phyloP scores from a whole-genome alignment of 768 basidiomycete genomes.

The Coprinopsis marcescibilis region DNA sequence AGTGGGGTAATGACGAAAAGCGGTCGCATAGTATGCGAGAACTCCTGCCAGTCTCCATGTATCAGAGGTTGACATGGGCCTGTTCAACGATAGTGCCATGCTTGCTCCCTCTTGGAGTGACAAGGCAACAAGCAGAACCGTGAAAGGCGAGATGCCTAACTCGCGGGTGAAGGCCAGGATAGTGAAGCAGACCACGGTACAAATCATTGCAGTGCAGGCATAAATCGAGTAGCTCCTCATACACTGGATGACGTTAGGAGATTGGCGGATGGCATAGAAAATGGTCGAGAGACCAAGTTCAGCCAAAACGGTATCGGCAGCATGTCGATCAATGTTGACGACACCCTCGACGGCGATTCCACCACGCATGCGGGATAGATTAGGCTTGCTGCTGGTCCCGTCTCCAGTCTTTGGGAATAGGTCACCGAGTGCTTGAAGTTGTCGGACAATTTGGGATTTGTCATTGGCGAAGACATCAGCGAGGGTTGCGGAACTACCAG shows the following conservation, averaged over 20 bases:
- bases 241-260: conserved; percentile 98
- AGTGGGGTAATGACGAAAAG: conserved; percentile 92
- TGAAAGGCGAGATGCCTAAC: conserved; percentile 99
- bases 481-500: too few species aligned
- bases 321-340: conserved; percentile 96
- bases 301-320: conserved; percentile 95
- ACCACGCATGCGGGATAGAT: conserved; percentile 95
- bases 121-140: conserved; percentile 96
- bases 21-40: conserved; percentile 90
- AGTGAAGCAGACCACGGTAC: conserved; percentile 97
- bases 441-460: conserved; percentile 99
- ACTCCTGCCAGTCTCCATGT: conserved; percentile 96
- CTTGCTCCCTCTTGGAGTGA: conserved; percentile 98
- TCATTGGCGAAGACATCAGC: conserved; percentile 99
- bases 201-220: conserved; percentile 92
- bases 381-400: conserved; percentile 98
- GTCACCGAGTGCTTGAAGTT: conserved; percentile 93
- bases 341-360: conserved; percentile 99
- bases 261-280: conserved; percentile 96
- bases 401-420: conserved; percentile 99
- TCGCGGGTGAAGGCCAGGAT: conserved; percentile 93
- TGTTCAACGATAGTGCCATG: conserved; percentile 96
- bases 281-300: conserved; percentile 99
- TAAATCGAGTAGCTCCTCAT: conserved; percentile 99
- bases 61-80: conserved; percentile 90